A percentile compares a stretch with the other conserved stretches of the same genome.
phyloP scores from a whole-genome alignment of 352 stramenopile genomes.

The Pythium volutum region DNA sequence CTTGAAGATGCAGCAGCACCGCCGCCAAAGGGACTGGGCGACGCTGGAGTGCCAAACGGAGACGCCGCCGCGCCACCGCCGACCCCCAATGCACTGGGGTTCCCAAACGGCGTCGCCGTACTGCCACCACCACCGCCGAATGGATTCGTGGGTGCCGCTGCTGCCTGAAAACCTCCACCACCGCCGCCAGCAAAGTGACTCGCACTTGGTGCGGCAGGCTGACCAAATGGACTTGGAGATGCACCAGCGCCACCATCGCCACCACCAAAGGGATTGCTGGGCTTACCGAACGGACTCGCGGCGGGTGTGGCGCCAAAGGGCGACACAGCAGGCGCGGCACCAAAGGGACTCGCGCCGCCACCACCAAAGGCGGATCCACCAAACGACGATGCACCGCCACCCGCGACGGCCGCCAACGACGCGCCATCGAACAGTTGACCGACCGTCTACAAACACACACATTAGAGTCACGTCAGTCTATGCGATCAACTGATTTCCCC shows the following conservation, averaged over 20 bases:
- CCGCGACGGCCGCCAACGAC: conserved; percentile 22
- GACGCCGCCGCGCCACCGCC: background rate
- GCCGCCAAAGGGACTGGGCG: conserved; percentile 10
- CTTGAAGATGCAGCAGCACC: background rate
- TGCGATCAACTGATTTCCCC: background rate
- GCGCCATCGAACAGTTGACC: conserved; percentile 59
- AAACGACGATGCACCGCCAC: conserved; percentile 27
- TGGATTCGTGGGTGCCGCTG: conserved; percentile 2
- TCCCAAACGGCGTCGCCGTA: background rate
- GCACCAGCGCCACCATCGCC: background rate
- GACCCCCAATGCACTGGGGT: background rate
- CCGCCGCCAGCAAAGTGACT: conserved; percentile 7
- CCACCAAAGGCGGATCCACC: conserved; percentile 28
- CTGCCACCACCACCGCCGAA: conserved; percentile 8
- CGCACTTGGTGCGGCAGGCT: background rate
- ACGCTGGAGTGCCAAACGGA: background rate
- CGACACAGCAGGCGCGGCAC: conserved; percentile 8
- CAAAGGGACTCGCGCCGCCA: conserved; percentile 12
- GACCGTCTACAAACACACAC: conserved; percentile 25
- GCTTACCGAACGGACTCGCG: conserved; percentile 37
- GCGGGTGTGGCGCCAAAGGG: conserved; percentile 17
- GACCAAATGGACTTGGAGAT: conserved; percentile 9
- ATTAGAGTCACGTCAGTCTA: background rate
- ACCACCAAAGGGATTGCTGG: conserved; percentile 34
- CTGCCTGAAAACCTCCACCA: conserved; percentile 3